phyloP scores from a whole-genome alignment of 1,139 yeast genomes.

The Tardiomyces depauwii region DNA sequence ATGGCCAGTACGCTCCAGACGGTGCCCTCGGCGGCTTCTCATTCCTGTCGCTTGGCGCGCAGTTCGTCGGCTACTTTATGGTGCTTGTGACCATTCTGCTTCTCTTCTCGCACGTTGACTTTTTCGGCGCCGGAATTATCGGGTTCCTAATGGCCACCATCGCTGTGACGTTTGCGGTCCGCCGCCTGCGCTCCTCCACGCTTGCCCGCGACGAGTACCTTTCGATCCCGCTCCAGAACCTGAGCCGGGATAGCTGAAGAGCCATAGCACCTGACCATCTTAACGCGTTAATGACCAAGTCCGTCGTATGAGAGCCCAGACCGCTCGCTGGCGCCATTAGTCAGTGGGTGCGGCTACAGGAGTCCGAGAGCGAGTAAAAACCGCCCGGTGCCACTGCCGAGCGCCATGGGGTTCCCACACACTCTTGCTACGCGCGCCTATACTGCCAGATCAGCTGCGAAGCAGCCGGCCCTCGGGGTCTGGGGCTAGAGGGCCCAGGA shows the following conservation, averaged over 20 bases:
- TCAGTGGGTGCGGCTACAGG: too few relatives aligned
- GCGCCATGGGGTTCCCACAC: too few relatives aligned
- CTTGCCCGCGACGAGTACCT: background rate
- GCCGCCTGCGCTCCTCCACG: background rate
- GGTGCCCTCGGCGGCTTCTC: slow-evolving; percentile 5
- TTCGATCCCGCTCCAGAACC: background rate
- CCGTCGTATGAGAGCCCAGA: too few relatives aligned
- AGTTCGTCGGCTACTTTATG: slow-evolving; percentile 7
- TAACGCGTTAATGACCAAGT: too few relatives aligned
- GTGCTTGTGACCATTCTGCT: slow-evolving; percentile 3
- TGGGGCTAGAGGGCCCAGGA: too few relatives aligned
- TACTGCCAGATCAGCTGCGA: too few relatives aligned
- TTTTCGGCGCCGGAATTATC: slow-evolving; percentile 5
- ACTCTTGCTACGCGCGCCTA: too few relatives aligned
- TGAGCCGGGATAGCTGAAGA: background rate
- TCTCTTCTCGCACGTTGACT: slow-evolving; percentile 6
- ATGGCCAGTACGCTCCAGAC: background rate
- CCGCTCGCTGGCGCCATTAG: too few relatives aligned
- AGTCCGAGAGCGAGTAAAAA: too few relatives aligned
- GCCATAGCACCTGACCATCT: too few relatives aligned
- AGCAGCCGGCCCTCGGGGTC: too few relatives aligned
- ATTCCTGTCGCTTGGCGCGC: slow-evolving; percentile 3
- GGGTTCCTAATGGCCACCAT: slow-evolving; percentile 1
- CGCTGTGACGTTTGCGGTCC: slow-evolving; percentile 1
- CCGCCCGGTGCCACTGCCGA: too few relatives aligned